Evolutionary conservation across 768 basidiomycete species (phyloP).

Genomic region (Mycena crocata): DNA sequence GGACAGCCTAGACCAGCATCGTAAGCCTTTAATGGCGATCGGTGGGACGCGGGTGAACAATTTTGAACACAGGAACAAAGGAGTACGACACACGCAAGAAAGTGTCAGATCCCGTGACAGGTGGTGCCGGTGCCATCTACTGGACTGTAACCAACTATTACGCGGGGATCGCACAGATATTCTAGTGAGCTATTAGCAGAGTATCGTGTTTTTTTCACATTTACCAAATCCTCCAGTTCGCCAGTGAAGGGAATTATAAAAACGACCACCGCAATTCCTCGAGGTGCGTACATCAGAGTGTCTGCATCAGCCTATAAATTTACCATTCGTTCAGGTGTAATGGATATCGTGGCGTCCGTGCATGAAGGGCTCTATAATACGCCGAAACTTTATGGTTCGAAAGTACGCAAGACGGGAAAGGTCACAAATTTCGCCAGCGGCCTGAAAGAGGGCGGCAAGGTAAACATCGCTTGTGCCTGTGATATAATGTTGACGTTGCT

Average conservation of each 20-base stretch:
- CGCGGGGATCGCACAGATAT: constrained; percentile 58
- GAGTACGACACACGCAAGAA: constrained; percentile 55
- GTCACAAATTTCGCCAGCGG: constrained; percentile 58
- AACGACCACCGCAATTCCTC: constrained; percentile 60
- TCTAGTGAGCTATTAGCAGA: constrained; percentile 49
- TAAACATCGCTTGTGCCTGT: constrained; percentile 18
- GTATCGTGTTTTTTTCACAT: not conserved
- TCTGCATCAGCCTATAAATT: not conserved
- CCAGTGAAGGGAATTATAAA: constrained; percentile 58
- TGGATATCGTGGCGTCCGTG: constrained; percentile 53
- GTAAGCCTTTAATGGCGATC: constrained; percentile 43
- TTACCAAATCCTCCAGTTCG: constrained; percentile 43
- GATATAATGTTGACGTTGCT: not conserved
- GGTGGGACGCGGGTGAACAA: not conserved
- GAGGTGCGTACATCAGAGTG: constrained; percentile 43
- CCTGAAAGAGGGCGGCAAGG: constrained; percentile 61
- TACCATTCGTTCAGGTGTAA: constrained; percentile 46
- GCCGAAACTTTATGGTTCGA: constrained; percentile 55
- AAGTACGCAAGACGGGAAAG: constrained; percentile 52
- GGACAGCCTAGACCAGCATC: constrained; percentile 59
- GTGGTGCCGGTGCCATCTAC: constrained; percentile 60
- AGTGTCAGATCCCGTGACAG: constrained; percentile 55
- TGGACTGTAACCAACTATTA: constrained; percentile 63
- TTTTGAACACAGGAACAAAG: constrained; percentile 48
- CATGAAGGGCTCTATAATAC: constrained; percentile 60